Evolutionary conservation across 2,329 filamentous ascomycete species (phyloP).

Genomic region (Sporothrix pallida): DNA sequence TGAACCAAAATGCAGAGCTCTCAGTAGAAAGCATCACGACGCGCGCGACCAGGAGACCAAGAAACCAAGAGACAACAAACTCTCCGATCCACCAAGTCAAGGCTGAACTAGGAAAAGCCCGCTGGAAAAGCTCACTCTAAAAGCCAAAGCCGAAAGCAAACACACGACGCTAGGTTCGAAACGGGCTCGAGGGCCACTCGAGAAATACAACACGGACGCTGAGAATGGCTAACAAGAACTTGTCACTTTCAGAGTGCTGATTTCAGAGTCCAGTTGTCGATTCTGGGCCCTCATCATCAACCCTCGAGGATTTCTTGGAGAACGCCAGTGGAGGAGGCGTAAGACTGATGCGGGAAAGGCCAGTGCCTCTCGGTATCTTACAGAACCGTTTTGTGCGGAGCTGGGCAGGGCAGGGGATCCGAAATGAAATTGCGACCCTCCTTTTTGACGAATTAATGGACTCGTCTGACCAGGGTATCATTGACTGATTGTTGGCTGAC

Average conservation of each 20-base stretch:
- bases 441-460: conserved; percentile 4
- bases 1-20: background rate
- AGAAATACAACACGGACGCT: conserved; percentile 27
- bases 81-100: conserved; percentile 10
- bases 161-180: background rate
- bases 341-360: conserved; percentile 11
- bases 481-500: background rate
- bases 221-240: background rate
- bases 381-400: conserved; percentile 24
- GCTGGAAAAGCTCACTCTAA: background rate
- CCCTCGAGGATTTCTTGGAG: background rate
- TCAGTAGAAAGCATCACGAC: background rate
- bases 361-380: conserved; percentile 22
- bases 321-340: background rate
- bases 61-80: background rate
- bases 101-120: conserved; percentile 22
- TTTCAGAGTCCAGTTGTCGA: background rate
- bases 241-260: conserved; percentile 16
- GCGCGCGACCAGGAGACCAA: background rate
- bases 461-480: conserved; percentile 6
- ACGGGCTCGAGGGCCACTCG: background rate
- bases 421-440: conserved; percentile 31
- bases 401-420: conserved; percentile 6
- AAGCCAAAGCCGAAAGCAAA: background rate
- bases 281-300: too few relatives aligned